phyloP scores from a whole-genome alignment of 208 protist species.

The Crithidia brevicula region DNA sequence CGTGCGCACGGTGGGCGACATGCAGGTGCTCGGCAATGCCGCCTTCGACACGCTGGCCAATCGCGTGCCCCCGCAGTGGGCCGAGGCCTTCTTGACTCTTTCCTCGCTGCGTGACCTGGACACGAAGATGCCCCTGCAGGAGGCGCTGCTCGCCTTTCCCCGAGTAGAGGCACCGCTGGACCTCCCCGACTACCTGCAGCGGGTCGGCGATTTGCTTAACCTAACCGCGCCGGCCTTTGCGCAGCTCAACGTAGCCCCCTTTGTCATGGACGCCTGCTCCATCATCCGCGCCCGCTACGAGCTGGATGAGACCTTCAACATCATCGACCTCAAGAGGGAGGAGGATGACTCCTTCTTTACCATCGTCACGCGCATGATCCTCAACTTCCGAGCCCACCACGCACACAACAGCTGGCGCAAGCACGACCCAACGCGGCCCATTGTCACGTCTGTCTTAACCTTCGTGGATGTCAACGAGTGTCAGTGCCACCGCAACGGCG shows the following conservation, averaged over 20 bases:
- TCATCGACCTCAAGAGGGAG: slow-evolving; percentile 67
- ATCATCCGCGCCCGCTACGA: slow-evolving; percentile 71
- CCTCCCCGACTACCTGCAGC: slow-evolving; percentile 44
- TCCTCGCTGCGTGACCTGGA: slow-evolving; percentile 71
- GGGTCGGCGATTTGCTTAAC: slow-evolving; percentile 60
- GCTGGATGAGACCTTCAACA: slow-evolving; percentile 60
- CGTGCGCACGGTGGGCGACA: slow-evolving; percentile 72
- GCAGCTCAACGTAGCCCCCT: slow-evolving; percentile 43
- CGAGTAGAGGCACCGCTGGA: slow-evolving; percentile 35
- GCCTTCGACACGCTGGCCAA: slow-evolving; percentile 73
- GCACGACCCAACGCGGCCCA: slow-evolving; percentile 74
- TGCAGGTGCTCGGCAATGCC: slow-evolving; percentile 72
- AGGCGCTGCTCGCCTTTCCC: slow-evolving; percentile 73
- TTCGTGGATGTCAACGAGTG: slow-evolving; percentile 79
- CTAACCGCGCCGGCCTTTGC: slow-evolving; percentile 55
- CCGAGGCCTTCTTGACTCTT: slow-evolving; percentile 54
- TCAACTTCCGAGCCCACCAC: slow-evolving; percentile 43
- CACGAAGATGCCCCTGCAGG: slow-evolving; percentile 41
- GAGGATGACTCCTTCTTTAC: slow-evolving; percentile 57
- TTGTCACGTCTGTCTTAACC: slow-evolving; percentile 90
- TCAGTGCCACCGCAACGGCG: slow-evolving; percentile 44
- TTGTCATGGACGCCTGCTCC: slow-evolving; percentile 72
- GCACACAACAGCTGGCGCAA: slow-evolving; percentile 89
- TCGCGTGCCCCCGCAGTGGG: slow-evolving; percentile 46
- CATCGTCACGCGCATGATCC: slow-evolving; percentile 48